Conservation (phyloP, 257 asterid genomes). For the Fraxinus quadrangulata region DNA sequence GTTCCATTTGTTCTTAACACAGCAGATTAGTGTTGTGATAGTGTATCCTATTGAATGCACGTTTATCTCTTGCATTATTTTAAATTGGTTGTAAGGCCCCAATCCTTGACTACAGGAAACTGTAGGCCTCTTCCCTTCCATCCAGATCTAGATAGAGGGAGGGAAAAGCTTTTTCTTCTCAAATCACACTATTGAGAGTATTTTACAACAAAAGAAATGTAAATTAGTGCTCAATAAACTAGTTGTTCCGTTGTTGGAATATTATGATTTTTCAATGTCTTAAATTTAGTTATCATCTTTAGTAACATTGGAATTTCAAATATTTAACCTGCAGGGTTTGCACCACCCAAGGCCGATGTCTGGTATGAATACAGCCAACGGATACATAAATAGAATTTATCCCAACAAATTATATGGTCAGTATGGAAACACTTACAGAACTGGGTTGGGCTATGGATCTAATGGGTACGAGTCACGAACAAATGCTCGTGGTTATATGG, state of each 20-base stretch:
- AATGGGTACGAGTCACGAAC: conserved; percentile 49
- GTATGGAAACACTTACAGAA: conserved; percentile 53
- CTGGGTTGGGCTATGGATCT: conserved; percentile 56
- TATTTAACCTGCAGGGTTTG: conserved; percentile 42
- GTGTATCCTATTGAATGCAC: neutral
- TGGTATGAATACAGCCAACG: conserved; percentile 48
- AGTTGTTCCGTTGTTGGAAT: neutral
- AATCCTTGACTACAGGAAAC: neutral
- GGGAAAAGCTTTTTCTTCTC: neutral
- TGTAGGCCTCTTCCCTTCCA: neutral
- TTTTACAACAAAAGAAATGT: neutral
- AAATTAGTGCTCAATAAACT: neutral
- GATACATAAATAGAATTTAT: conserved; percentile 53
- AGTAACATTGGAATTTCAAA: neutral
- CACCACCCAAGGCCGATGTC: conserved; percentile 50
- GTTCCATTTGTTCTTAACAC: neutral
- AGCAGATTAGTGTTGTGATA: neutral
- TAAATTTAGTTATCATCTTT: neutral
- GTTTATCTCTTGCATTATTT: neutral
- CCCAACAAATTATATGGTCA: conserved; percentile 62
- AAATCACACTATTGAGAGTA: neutral
- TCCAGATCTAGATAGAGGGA: neutral
- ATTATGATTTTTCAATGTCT: neutral
- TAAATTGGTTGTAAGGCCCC: neutral
- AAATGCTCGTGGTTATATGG: conserved; percentile 57